Conservation (phyloP, 106 monocot genomes). For the Amphibolis antarctica region DNA sequence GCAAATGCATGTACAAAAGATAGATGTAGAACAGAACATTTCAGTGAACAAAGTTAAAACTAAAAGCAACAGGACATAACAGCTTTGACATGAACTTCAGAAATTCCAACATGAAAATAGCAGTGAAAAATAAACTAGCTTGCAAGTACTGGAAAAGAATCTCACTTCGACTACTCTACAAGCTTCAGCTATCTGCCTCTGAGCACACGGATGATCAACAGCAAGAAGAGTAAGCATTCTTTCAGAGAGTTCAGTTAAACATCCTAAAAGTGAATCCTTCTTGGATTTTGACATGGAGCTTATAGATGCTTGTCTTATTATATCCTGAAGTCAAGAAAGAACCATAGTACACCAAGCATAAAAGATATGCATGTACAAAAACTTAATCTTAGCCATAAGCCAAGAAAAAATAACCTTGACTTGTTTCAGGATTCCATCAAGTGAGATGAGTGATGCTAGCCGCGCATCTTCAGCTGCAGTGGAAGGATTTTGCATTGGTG, state of each 20-base stretch:
- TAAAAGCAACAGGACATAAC: too few relatives aligned
- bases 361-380: background rate
- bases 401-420: conserved; percentile 40
- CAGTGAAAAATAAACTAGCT: background rate
- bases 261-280: conserved; percentile 62
- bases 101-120: too few relatives aligned
- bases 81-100: too few relatives aligned
- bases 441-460: conserved; percentile 88
- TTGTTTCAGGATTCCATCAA: conserved; percentile 77
- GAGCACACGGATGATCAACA: conserved; percentile 90
- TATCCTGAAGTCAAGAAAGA: conserved; percentile 37
- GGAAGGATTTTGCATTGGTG: conserved; percentile 88
- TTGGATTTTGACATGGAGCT: conserved; percentile 56
- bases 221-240: conserved; percentile 88
- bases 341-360: background rate
- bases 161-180: conserved; percentile 63
- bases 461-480: conserved; percentile 98
- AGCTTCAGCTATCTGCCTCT: conserved; percentile 70
- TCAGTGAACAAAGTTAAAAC: too few relatives aligned
- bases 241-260: conserved; percentile 59
- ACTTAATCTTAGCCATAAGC: background rate
- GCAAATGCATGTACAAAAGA: too few relatives aligned
- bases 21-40: too few relatives aligned
- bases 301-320: conserved; percentile 59
- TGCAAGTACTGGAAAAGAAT: background rate